Percentiles rank a stretch among this genome's conserved stretches.
phyloP scores from a whole-genome alignment of 176 grass and related monocot genomes.

The Luzula sylvatica region DNA sequence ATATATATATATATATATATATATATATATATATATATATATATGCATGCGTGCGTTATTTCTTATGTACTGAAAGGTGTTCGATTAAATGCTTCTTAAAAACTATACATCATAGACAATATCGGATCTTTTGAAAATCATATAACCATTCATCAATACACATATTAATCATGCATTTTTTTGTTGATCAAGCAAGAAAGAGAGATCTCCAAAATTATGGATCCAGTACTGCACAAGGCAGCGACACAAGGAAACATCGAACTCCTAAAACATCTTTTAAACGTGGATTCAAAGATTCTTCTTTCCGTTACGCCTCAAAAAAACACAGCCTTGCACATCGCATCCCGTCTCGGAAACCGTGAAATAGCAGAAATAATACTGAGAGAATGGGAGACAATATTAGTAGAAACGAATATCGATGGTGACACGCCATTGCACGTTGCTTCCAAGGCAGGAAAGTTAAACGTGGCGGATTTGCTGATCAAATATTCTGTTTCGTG shows the following conservation, averaged over 20 bases:
- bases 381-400: neutral
- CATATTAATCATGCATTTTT: neutral
- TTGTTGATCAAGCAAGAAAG: neutral
- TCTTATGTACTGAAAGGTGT: no score
- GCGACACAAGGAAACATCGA: slow-evolving; percentile 20
- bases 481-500: neutral
- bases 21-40: no score
- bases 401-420: slow-evolving; percentile 28
- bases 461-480: slow-evolving; percentile 15
- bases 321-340: slow-evolving; percentile 58
- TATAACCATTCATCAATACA: no score
- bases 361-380: slow-evolving; percentile 20
- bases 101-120: no score
- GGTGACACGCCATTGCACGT: slow-evolving; percentile 62
- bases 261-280: slow-evolving; percentile 7
- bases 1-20: no score
- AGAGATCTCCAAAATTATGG: slow-evolving; percentile 23
- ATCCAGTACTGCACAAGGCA: slow-evolving; percentile 33
- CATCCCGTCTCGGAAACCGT: slow-evolving; percentile 25
- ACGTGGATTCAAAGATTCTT: neutral
- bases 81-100: no score
- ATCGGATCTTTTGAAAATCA: no score
- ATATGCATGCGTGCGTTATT: no score
- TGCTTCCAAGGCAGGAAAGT: slow-evolving; percentile 30
- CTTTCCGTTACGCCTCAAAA: slow-evolving; percentile 30